phyloP scores from a whole-genome alignment of 495 filamentous ascomycete species.

The Penicillium waksmanii region DNA sequence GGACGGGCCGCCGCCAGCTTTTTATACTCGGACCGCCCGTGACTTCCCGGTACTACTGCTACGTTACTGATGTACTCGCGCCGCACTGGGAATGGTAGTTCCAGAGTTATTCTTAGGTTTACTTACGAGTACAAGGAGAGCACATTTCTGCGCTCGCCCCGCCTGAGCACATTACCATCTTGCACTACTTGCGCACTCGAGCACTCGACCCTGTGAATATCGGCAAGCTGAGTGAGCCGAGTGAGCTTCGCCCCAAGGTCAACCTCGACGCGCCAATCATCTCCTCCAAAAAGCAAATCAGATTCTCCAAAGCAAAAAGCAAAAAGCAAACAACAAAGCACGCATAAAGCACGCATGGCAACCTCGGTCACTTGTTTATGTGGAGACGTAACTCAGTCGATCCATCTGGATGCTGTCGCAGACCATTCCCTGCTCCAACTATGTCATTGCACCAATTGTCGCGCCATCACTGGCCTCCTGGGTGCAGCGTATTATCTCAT shows the following conservation, averaged over 20 bases:
- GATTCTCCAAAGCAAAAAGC: neutral
- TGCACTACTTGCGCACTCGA: neutral
- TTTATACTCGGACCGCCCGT: conserved; percentile 29
- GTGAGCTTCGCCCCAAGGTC: neutral
- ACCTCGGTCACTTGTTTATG: conserved; percentile 61
- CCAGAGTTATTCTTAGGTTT: too few relatives aligned
- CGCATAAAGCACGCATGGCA: conserved; percentile 13
- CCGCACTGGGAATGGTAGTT: too few relatives aligned
- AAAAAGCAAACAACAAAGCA: conserved; percentile 4
- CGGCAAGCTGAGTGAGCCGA: too few relatives aligned
- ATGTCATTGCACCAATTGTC: conserved; percentile 70
- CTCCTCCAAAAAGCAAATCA: neutral
- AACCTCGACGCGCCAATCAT: neutral
- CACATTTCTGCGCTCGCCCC: conserved; percentile 36
- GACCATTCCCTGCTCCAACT: conserved; percentile 44
- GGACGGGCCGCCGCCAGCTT: neutral
- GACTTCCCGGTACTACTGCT: conserved; percentile 22
- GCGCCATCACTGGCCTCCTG: conserved; percentile 60
- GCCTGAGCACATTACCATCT: conserved; percentile 30
- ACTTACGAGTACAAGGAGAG: conserved; percentile 12
- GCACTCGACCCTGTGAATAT: too few relatives aligned
- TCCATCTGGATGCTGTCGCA: conserved; percentile 37
- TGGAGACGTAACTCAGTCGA: conserved; percentile 45
- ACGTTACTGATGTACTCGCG: conserved; percentile 1
- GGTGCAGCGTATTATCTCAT: conserved; percentile 56